phyloP scores from a whole-genome alignment of 192 early-diverging fungal genomes.

The Umbelopsis ramanniana region DNA sequence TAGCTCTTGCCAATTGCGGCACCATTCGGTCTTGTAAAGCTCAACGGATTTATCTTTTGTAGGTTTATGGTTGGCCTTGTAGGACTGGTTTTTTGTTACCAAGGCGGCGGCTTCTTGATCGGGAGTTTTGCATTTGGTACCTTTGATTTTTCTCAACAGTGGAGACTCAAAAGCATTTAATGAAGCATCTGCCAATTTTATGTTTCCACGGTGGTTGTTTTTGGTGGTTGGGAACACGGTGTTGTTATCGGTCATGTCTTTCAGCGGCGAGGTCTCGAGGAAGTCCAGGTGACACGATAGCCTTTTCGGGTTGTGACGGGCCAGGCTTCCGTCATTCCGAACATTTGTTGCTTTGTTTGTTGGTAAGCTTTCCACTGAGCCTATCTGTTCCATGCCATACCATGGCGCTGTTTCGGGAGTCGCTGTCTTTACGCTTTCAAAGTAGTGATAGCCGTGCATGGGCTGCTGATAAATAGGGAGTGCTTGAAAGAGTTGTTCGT shows the following conservation, averaged over 20 bases:
- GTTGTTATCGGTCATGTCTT: slow-evolving; percentile 10
- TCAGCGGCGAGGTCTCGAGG: not conserved
- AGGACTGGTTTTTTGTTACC: not conserved
- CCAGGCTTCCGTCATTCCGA: slow-evolving; percentile 18
- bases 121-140: not conserved
- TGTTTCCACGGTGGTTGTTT: not conserved
- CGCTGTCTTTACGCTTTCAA: not conserved
- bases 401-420: not conserved
- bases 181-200: not conserved
- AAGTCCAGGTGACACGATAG: slow-evolving; percentile 20
- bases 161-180: not conserved
- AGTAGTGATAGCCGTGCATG: not conserved
- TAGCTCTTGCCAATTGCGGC: slow-evolving; percentile 53
- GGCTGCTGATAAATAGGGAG: not conserved
- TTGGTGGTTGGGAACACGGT: not conserved
- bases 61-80: not conserved
- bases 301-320: slow-evolving; percentile 14
- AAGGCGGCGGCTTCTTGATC: not conserved
- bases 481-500: slow-evolving; percentile 2
- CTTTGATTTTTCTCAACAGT: slow-evolving; percentile 5
- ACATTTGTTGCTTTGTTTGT: slow-evolving; percentile 24
- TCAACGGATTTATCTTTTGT: slow-evolving; percentile 17
- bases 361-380: slow-evolving; percentile 23
- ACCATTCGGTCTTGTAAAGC: slow-evolving; percentile 54
- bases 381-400: not conserved